Evolutionary conservation across 169 alveolate species (phyloP).

Genomic region (Perkinsus chesapeaki): DNA sequence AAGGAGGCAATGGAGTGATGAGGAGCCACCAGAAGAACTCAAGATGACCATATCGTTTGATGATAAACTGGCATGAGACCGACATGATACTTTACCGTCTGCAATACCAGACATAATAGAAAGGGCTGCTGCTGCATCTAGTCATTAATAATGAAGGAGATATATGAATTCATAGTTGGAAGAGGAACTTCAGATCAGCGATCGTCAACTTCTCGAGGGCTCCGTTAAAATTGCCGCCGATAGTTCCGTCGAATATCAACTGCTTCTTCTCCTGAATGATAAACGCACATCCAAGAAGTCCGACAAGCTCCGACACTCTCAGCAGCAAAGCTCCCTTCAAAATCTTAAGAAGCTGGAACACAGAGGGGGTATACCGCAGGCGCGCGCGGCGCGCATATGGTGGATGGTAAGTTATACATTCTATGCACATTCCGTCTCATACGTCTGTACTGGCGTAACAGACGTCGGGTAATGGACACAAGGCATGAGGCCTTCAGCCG

Average conservation of each 20-base stretch:
- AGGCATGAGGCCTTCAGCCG: too few relatives aligned
- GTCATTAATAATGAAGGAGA: neutral
- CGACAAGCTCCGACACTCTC: too few relatives aligned
- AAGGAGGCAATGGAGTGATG: neutral
- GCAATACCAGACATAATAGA: neutral
- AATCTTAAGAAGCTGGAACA: too few relatives aligned
- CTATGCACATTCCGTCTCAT: too few relatives aligned
- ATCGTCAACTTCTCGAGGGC: slow-evolving; percentile 52
- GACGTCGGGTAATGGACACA: too few relatives aligned
- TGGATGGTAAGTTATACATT: too few relatives aligned
- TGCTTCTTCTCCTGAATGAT: slow-evolving; percentile 55
- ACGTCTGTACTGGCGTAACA: too few relatives aligned
- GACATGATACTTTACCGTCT: neutral
- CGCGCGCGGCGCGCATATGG: too few relatives aligned
- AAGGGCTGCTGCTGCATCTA: neutral
- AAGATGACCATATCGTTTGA: neutral
- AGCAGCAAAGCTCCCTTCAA: too few relatives aligned
- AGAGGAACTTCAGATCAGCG: slow-evolving; percentile 59
- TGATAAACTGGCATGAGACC: neutral
- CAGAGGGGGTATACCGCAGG: too few relatives aligned
- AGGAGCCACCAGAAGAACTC: neutral
- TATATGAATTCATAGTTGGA: slow-evolving; percentile 24
- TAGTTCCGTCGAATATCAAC: slow-evolving; percentile 58
- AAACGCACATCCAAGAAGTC: too few relatives aligned
- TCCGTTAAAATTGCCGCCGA: slow-evolving; percentile 30